Percentiles rank a stretch among this genome's conserved stretches.
phyloP scores from a whole-genome alignment of 345 rosid genomes.

The Luvunga scandens region DNA sequence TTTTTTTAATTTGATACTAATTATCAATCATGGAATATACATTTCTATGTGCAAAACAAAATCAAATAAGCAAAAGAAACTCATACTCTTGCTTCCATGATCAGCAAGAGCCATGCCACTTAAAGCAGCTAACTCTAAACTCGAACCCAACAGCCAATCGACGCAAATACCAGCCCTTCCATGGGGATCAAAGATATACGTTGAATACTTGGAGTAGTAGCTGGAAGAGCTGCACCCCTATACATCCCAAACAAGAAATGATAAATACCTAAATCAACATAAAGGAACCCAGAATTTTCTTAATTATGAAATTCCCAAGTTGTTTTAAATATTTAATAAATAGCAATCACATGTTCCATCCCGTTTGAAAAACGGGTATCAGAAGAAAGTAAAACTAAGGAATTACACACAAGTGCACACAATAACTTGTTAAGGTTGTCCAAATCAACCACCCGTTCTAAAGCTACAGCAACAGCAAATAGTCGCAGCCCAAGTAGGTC shows the following conservation, averaged over 20 bases:
- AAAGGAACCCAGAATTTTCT: neutral
- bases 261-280: no score
- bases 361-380: neutral
- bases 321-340: neutral
- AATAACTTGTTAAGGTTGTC: neutral
- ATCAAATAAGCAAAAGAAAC: neutral
- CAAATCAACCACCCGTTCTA: neutral
- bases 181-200: constrained; percentile 69
- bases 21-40: neutral
- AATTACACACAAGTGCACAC: neutral
- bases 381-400: neutral
- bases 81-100: constrained; percentile 44
- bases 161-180: constrained; percentile 93
- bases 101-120: constrained; percentile 77
- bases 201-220: constrained; percentile 58
- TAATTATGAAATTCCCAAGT: neutral
- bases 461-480: neutral
- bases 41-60: neutral
- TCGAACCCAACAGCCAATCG: no score
- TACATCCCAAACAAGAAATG: no score
- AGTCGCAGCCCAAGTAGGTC: neutral
- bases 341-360: neutral
- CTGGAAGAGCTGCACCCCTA: constrained; percentile 28
- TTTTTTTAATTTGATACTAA: no score
- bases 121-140: constrained; percentile 78